These are phyloP conservation scores for Adansonia gregorii DNA, from an alignment of 441 rosid species.

Conservation along the genomic window DNA sequence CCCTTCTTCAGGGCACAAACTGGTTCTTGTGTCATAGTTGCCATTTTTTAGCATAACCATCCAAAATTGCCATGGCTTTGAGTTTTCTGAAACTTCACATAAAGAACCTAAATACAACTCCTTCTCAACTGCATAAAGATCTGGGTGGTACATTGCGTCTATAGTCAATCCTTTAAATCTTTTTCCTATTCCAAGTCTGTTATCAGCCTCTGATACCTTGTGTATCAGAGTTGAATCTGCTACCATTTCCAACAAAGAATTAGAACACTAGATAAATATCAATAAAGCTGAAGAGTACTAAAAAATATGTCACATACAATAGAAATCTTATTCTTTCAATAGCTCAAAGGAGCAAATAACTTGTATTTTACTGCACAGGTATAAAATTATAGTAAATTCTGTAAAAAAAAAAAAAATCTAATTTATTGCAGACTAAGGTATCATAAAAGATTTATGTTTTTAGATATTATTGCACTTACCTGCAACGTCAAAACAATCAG, in stretches of 20 bases:
- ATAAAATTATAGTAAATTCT: neutral
- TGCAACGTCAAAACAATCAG: conserved; percentile 63
- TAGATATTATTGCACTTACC: conserved; percentile 16
- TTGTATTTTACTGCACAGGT: neutral
- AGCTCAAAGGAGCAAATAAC: neutral
- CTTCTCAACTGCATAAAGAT: conserved; percentile 59
- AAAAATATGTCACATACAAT: neutral
- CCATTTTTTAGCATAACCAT: conserved; percentile 77
- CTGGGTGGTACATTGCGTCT: conserved; percentile 40
- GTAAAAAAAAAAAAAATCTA: neutral
- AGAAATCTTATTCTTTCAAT: neutral
- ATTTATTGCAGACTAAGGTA: neutral
- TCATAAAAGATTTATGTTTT: neutral
- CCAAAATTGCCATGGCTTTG: conserved; percentile 73
- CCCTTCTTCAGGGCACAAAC: conserved; percentile 59
- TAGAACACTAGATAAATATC: neutral
- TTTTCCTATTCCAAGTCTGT: conserved; percentile 55
- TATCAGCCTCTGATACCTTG: conserved; percentile 51
- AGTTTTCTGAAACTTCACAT: conserved; percentile 52
- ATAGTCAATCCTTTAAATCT: conserved; percentile 41
- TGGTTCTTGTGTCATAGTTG: conserved; percentile 52
- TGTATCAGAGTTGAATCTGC: conserved; percentile 50
- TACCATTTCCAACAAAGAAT: conserved; percentile 10
- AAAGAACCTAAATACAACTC: conserved; percentile 56
- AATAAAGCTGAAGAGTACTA: neutral